Conservation (phyloP, 495 filamentous ascomycete species). For the Penicillium canariense region DNA sequence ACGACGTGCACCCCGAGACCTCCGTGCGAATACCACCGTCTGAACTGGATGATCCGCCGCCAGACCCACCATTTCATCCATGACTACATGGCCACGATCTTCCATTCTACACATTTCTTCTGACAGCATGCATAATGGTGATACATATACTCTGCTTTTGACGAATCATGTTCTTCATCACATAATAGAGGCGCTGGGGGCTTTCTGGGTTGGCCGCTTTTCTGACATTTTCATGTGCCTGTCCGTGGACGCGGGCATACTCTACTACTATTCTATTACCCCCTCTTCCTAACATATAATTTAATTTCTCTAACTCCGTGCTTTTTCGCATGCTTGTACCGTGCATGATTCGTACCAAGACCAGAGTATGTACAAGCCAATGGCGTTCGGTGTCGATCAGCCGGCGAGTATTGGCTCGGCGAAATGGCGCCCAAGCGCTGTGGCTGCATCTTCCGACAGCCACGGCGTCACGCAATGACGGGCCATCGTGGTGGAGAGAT, state of each 20-base stretch:
- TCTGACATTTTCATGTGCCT: neutral
- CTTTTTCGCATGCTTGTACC: too few relatives aligned
- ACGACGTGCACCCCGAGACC: neutral
- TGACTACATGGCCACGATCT: neutral
- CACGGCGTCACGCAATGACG: neutral
- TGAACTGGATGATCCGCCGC: neutral
- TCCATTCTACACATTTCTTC: neutral
- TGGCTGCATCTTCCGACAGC: neutral
- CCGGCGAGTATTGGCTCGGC: neutral
- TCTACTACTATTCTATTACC: neutral
- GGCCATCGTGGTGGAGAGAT: neutral
- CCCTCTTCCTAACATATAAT: neutral
- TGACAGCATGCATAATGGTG: slow-evolving; percentile 10
- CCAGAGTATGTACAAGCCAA: too few relatives aligned
- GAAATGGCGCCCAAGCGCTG: neutral
- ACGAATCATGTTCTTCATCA: slow-evolving; percentile 21
- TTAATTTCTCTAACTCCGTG: neutral
- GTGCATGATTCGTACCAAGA: too few relatives aligned
- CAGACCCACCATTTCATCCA: neutral
- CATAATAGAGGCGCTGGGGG: slow-evolving; percentile 24
- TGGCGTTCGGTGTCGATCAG: neutral
- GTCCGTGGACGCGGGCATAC: neutral
- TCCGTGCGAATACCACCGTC: neutral
- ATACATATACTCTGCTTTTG: slow-evolving; percentile 14
- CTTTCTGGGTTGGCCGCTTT: neutral